A percentile compares a stretch with the other conserved stretches of the same genome.
Conservation (phyloP, 139 green algal genomes). For the Chlorella vulgaris region DNA sequence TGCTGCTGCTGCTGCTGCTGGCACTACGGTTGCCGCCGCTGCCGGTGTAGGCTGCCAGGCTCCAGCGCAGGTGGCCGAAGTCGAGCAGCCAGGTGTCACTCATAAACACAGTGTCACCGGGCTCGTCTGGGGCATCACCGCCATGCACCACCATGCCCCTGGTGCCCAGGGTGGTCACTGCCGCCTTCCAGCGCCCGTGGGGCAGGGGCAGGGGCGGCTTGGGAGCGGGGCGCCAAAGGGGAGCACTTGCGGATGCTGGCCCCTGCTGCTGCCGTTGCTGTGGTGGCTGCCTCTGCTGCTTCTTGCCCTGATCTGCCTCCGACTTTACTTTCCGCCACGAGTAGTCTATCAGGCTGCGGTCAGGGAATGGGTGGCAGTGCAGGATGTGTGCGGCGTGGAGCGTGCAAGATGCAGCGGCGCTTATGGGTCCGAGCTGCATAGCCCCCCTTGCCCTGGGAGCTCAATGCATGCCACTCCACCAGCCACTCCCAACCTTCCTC, state of each 20-base stretch:
- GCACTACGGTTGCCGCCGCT: background rate
- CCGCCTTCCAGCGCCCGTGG: slow-evolving; percentile 25
- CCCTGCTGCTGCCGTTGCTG: background rate
- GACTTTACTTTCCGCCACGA: slow-evolving; percentile 2
- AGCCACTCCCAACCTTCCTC: too few species aligned
- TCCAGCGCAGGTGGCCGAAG: slow-evolving; percentile 1
- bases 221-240: background rate
- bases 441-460: background rate
- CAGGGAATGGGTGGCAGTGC: background rate
- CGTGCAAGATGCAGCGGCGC: too few species aligned
- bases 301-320: background rate
- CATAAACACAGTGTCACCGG: too few species aligned
- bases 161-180: background rate
- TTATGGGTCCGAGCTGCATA: too few species aligned
- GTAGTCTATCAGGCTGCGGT: background rate
- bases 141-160: slow-evolving; percentile 33
- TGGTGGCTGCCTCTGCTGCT: background rate
- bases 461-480: too few species aligned
- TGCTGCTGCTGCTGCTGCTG: background rate
- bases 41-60: slow-evolving; percentile 1
- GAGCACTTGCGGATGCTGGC: background rate
- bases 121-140: background rate
- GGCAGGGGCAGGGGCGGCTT: background rate
- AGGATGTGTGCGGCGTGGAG: background rate
- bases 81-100: slow-evolving; percentile 21